These are phyloP conservation scores for Rhizopogon vulgaris DNA, from an alignment of 768 basidiomycete genomes.

Conservation along the genomic window DNA sequence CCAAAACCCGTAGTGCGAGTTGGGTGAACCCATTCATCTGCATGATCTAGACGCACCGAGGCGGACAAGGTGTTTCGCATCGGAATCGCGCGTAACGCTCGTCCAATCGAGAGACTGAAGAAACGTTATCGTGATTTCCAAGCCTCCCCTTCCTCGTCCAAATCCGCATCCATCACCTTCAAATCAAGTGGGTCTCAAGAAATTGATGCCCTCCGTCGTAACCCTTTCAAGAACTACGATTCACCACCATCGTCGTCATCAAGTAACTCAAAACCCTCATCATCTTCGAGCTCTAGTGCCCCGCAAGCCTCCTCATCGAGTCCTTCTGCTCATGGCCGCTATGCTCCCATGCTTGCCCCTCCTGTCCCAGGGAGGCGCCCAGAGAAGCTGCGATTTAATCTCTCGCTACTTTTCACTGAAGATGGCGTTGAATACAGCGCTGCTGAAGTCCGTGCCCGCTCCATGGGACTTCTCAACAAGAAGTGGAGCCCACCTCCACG, in stretches of 20 bases:
- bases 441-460: slow-evolving; percentile 75
- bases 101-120: slow-evolving; percentile 82
- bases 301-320: slow-evolving; percentile 30
- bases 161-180: slow-evolving; percentile 18
- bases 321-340: slow-evolving; percentile 34
- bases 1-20: background rate
- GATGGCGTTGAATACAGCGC: slow-evolving; percentile 79
- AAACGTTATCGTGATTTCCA: slow-evolving; percentile 77
- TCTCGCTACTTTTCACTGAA: slow-evolving; percentile 66
- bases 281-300: slow-evolving; percentile 12
- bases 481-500: slow-evolving; percentile 71
- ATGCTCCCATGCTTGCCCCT: slow-evolving; percentile 70
- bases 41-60: slow-evolving; percentile 53
- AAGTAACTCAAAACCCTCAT: slow-evolving; percentile 7
- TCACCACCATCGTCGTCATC: slow-evolving; percentile 27
- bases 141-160: slow-evolving; percentile 33
- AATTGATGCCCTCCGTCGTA: slow-evolving; percentile 26
- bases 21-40: background rate
- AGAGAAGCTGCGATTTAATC: slow-evolving; percentile 65
- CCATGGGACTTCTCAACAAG: slow-evolving; percentile 79
- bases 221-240: slow-evolving; percentile 32
- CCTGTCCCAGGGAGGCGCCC: slow-evolving; percentile 62
- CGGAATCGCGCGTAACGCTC: slow-evolving; percentile 76
- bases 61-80: slow-evolving; percentile 78
- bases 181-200: slow-evolving; percentile 21